phyloP scores from a whole-genome alignment of 169 alveolate genomes.

The Fabrea salina region DNA sequence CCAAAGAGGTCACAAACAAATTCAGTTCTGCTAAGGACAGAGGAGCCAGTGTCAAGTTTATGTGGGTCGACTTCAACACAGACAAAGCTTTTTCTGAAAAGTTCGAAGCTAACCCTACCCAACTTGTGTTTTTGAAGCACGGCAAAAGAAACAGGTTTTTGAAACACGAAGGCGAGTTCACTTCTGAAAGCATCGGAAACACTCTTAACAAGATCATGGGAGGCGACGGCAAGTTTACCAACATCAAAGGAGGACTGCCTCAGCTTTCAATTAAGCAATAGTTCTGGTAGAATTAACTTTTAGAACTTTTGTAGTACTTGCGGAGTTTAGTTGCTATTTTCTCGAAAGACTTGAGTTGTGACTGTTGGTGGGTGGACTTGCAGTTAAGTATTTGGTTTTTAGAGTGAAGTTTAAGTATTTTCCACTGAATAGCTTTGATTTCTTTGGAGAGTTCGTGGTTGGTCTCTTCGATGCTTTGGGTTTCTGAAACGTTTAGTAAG shows the following conservation, averaged over 20 bases:
- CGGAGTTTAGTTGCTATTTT: too few relatives aligned
- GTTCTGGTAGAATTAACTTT: too few relatives aligned
- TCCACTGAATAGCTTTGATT: too few relatives aligned
- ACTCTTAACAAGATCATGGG: slow-evolving; percentile 7
- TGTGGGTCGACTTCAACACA: slow-evolving; percentile 23
- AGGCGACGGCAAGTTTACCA: slow-evolving; percentile 23
- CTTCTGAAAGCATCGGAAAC: not conserved
- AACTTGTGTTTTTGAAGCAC: slow-evolving; percentile 14
- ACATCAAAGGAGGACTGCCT: slow-evolving; percentile 27
- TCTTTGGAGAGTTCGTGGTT: too few relatives aligned
- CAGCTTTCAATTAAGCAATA: too few relatives aligned
- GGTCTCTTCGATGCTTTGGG: too few relatives aligned
- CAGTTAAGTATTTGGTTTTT: too few relatives aligned
- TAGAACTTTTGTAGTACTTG: too few relatives aligned
- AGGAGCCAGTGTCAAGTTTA: slow-evolving; percentile 20
- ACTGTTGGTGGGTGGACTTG: too few relatives aligned
- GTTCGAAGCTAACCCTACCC: not conserved
- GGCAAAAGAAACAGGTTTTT: slow-evolving; percentile 32
- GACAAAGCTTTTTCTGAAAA: not conserved
- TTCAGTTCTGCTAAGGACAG: slow-evolving; percentile 22
- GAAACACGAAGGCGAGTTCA: slow-evolving; percentile 16
- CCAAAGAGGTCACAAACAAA: not conserved
- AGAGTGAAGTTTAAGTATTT: too few relatives aligned
- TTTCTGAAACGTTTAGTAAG: too few relatives aligned
- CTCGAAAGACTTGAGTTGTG: too few relatives aligned